A percentile compares a stretch with the other conserved stretches of the same genome.
Conservation (phyloP, 306 rosid genomes). For the Potentilla sterilis region DNA sequence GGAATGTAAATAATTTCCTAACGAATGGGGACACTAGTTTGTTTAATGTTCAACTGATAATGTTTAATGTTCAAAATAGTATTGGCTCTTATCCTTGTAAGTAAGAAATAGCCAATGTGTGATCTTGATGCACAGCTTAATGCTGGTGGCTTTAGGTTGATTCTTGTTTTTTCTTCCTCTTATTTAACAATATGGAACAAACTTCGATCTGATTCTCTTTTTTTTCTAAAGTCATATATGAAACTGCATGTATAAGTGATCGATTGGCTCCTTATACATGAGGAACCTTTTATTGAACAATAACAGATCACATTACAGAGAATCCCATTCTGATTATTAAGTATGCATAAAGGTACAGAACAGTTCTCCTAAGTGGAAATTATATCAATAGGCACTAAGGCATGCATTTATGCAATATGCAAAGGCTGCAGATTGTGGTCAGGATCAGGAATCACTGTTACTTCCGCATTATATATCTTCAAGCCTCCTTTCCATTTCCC, state of each 20-base stretch:
- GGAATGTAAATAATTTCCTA: no score
- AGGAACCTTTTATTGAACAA: neutral
- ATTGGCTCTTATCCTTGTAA: neutral
- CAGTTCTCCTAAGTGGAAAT: neutral
- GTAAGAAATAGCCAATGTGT: neutral
- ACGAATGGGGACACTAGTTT: neutral
- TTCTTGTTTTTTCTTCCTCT: no score
- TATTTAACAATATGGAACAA: neutral
- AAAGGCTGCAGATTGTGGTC: neutral
- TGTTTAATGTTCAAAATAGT: neutral
- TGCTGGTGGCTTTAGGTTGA: neutral
- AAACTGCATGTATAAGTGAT: neutral
- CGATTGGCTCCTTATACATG: neutral
- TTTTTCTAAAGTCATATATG: neutral
- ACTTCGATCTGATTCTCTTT: neutral
- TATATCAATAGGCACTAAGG: neutral
- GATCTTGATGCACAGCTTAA: neutral
- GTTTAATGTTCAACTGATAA: neutral
- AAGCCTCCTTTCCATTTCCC: slow-evolving; percentile 89
- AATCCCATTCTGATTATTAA: neutral
- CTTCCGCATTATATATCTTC: slow-evolving; percentile 33
- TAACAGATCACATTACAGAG: neutral
- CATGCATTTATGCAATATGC: neutral
- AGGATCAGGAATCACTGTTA: neutral
- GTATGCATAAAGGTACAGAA: neutral